Evolutionary conservation across 2,329 filamentous ascomycete genomes (phyloP), one percentile per base, ranked within the genome.

Genomic region (Neopestalotiopsis clavispora): DNA sequence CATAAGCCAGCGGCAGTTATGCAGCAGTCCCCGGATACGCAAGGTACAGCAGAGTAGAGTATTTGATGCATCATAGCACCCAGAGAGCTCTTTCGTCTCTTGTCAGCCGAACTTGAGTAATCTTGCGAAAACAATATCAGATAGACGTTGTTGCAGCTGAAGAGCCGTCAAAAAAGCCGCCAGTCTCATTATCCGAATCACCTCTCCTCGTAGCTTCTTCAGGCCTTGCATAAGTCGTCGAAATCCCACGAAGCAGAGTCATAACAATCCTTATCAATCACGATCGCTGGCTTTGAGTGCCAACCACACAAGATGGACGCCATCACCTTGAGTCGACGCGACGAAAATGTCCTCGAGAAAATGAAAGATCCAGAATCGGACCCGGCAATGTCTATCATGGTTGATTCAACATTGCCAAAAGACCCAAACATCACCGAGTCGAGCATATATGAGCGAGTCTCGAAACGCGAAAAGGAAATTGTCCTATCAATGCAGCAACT

Each of bases 331-430:
- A 90, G 86, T 76, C 81, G 79, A 60, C 86, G 86, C 71, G 90
- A 92, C 76, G 80, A 89, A 77, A 85, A 88, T 68, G 85, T 92
- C 72, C 85, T 92, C 69, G 85, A 88, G 71, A 91, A 91, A 77
- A 91, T 92, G 78, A 88, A 87, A 74, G 89, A 92, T 70, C 90
- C 90, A 1, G 90, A 92, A 75, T 85, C 85, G 7, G 85, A 91
- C 71, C 87, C 90, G 14, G 82, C 85, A 17, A 80, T 84, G 10
- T 81, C 84, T 13, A 79, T 89, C 66, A 81, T 89, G 68, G 81
- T 91, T 68, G 87, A 91, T 76, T 75, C 82, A 58, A 84, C 81
- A 38, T 80, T 85, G 69, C 87, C 84, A 9, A 88, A 85, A 72
- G 89, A 91, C 70, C 88, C 90, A 4, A 82, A 89, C 68, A 76